These are phyloP conservation scores for Magnolia officinalis DNA, from an alignment of 164 flowering plant genomes.

Conservation along the genomic window DNA sequence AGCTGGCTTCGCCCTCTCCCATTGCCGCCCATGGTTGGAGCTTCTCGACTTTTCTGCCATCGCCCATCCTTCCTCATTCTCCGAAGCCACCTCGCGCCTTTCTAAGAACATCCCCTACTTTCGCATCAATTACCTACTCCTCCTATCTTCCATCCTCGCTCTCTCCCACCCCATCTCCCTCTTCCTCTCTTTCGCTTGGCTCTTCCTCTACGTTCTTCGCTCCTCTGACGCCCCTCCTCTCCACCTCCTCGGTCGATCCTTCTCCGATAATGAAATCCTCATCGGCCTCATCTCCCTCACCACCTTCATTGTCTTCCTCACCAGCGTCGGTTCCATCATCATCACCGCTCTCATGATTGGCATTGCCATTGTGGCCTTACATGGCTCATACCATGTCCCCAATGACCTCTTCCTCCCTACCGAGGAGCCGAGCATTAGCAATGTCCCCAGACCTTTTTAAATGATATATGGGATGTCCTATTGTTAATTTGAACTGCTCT, in stretches of 20 bases:
- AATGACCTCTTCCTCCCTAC: slow-evolving; percentile 82
- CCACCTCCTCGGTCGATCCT: slow-evolving; percentile 52
- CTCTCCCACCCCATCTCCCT: slow-evolving; percentile 63
- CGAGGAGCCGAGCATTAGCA: slow-evolving; percentile 37
- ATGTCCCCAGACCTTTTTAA: slow-evolving; percentile 66
- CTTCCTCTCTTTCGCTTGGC: slow-evolving; percentile 58
- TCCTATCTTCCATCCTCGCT: slow-evolving; percentile 47
- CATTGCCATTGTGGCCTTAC: slow-evolving; percentile 45
- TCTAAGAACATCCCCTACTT: slow-evolving; percentile 76
- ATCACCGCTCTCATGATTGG: slow-evolving; percentile 64
- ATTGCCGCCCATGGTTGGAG: slow-evolving; percentile 75
- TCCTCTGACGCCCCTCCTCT: slow-evolving; percentile 59
- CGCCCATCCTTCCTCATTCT: slow-evolving; percentile 55
- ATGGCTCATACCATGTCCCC: slow-evolving; percentile 68
- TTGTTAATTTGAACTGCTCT: too few relatives aligned
- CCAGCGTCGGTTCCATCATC: slow-evolving; percentile 69
- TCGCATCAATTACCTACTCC: slow-evolving; percentile 61
- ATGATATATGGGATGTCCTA: slow-evolving; percentile 25
- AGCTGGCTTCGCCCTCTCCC: slow-evolving; percentile 48
- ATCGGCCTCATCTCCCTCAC: slow-evolving; percentile 36
- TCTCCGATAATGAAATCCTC: slow-evolving; percentile 61
- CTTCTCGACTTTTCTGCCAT: slow-evolving; percentile 63
- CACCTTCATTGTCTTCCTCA: slow-evolving; percentile 57
- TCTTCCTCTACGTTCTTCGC: slow-evolving; percentile 73
- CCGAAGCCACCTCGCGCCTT: slow-evolving; percentile 67